phyloP scores from a whole-genome alignment of 1,284 basidiomycete species.

The Marasmius tenuissimus region DNA sequence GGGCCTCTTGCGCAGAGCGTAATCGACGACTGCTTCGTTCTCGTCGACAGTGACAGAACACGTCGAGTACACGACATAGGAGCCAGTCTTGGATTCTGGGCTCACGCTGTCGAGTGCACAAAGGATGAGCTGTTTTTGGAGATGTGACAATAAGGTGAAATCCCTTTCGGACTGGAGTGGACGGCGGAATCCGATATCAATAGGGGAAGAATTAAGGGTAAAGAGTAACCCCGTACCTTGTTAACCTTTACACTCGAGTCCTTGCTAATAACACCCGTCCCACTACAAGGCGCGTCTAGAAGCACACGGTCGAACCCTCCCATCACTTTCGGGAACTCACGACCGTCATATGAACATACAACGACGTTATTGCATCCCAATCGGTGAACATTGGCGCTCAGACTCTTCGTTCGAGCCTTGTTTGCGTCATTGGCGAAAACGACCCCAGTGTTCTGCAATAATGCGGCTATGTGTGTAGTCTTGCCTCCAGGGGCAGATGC shows the following conservation, averaged over 20 bases:
- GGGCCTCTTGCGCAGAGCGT: conserved; percentile 96
- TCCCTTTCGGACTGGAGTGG: conserved; percentile 82
- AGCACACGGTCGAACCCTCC: conserved; percentile 97
- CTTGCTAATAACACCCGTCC: conserved; percentile 98
- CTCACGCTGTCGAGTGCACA: conserved; percentile 97
- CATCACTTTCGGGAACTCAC: conserved; percentile 99
- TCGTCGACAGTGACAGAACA: conserved; percentile 99
- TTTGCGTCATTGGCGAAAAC: conserved; percentile 99
- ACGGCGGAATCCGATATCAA: conserved; percentile 6
- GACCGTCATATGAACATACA: conserved; percentile 95
- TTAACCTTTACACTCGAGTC: conserved; percentile 97
- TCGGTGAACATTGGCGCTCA: conserved; percentile 95
- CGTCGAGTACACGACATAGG: conserved; percentile 96
- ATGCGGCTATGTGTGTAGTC: conserved; percentile 93
- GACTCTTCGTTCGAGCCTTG: conserved; percentile 93
- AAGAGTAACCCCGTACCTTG: conserved; percentile 65
- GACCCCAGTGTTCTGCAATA: conserved; percentile 96
- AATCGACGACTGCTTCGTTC: conserved; percentile 98
- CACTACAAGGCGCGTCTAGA: conserved; percentile 96
- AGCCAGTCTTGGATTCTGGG: conserved; percentile 88
- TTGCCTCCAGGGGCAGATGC: conserved; percentile 98
- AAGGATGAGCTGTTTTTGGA: conserved; percentile 98
- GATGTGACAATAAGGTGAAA: conserved; percentile 91
- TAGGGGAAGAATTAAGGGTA: conserved; percentile 6
- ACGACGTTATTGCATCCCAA: conserved; percentile 98